Conservation (phyloP, 228 moss, liverwort and hornwort genomes). For the Sphagnum magellanicum region DNA sequence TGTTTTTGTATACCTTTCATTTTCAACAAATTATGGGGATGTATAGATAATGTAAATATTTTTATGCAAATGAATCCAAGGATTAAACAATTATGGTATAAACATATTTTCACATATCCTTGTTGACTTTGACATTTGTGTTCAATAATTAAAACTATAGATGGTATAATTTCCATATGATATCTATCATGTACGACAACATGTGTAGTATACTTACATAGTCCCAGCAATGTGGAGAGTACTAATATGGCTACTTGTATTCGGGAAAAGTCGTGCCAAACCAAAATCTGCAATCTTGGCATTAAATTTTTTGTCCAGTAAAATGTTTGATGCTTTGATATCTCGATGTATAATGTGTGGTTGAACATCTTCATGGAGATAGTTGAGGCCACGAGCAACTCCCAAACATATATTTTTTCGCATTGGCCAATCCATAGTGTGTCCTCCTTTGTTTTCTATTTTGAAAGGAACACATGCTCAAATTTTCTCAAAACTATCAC, state of each 20-base stretch:
- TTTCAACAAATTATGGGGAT: no score
- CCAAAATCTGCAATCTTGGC: slow-evolving; percentile 59
- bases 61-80: no score
- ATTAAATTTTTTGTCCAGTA: slow-evolving; percentile 35
- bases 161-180: no score
- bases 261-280: slow-evolving; percentile 40
- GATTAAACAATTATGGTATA: no score
- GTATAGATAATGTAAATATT: no score
- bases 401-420: slow-evolving; percentile 35
- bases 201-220: slow-evolving; percentile 9
- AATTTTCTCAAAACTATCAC: no score
- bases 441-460: background rate
- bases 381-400: slow-evolving; percentile 41
- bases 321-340: slow-evolving; percentile 45
- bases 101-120: no score
- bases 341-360: slow-evolving; percentile 47
- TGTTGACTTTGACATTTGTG: no score
- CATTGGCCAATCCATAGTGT: slow-evolving; percentile 19
- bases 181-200: no score
- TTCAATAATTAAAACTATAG: no score
- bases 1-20: no score
- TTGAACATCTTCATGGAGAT: slow-evolving; percentile 40
- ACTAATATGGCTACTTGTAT: slow-evolving; percentile 38
- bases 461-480: background rate
- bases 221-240: slow-evolving; percentile 45